phyloP scores from a whole-genome alignment of 345 rosid species.

The Camelina neglecta region DNA sequence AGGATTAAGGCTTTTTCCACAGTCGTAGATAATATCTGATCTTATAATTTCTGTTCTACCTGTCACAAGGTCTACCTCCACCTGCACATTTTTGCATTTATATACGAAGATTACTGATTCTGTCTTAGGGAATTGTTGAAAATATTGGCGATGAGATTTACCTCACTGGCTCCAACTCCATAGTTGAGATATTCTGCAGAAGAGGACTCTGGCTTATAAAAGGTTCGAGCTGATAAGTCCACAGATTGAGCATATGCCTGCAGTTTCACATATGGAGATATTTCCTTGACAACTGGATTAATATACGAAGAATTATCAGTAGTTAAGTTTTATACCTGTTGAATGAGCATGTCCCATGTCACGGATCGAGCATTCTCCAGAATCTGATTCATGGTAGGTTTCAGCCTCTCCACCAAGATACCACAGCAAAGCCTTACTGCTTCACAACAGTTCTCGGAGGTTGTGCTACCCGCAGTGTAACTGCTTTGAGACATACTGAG shows the following conservation, averaged over 20 bases:
- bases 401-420: slow-evolving; percentile 67
- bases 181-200: slow-evolving; percentile 72
- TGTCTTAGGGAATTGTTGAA: not conserved
- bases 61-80: slow-evolving; percentile 80
- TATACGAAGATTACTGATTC: not conserved
- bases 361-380: slow-evolving; percentile 54
- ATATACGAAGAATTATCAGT: not conserved
- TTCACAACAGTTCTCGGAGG: slow-evolving; percentile 86
- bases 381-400: slow-evolving; percentile 52
- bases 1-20: slow-evolving; percentile 69
- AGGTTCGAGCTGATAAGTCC: slow-evolving; percentile 63
- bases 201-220: slow-evolving; percentile 58
- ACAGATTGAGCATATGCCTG: slow-evolving; percentile 73
- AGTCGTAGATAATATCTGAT: slow-evolving; percentile 45
- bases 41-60: slow-evolving; percentile 59
- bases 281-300: not conserved
- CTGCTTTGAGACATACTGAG: slow-evolving; percentile 80
- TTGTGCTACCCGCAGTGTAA: slow-evolving; percentile 79
- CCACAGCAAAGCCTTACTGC: slow-evolving; percentile 77
- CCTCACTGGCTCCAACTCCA: slow-evolving; percentile 95
- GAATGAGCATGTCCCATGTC: slow-evolving; percentile 71
- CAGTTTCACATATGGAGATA: slow-evolving; percentile 23
- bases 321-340: slow-evolving; percentile 54
- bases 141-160: slow-evolving; percentile 43
- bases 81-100: slow-evolving; percentile 52